Conservation (phyloP, 192 early-diverging fungal genomes). For the Rhizophagus sp. region DNA sequence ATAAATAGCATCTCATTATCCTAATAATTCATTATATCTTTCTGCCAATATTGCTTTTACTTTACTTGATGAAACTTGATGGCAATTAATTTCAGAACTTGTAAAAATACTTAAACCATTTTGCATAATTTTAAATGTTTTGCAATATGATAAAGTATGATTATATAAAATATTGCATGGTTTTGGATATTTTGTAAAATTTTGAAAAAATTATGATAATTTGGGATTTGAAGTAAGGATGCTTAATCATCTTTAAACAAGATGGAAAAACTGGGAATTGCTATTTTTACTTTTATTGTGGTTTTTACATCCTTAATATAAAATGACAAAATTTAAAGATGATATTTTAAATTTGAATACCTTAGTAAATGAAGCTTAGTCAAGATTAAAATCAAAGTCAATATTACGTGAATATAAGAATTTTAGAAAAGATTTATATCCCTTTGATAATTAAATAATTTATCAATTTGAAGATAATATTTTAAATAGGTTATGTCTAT, state of each 20-base stretch:
- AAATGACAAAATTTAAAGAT: background rate
- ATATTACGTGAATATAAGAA: conserved; percentile 4
- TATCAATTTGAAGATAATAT: conserved; percentile 8
- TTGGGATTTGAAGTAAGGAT: background rate
- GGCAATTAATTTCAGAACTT: background rate
- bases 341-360: conserved; percentile 5
- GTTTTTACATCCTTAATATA: background rate
- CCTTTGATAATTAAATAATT: background rate
- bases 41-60: background rate
- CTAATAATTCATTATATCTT: background rate
- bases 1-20: background rate
- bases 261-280: no score
- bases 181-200: no score
- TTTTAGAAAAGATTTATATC: background rate
- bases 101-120: conserved; percentile 10
- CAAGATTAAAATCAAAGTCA: background rate
- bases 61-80: conserved; percentile 12
- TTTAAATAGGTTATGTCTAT: background rate
- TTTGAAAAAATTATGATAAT: conserved; percentile 6
- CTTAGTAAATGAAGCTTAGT: background rate
- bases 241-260: no score
- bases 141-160: background rate
- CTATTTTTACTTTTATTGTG: background rate
- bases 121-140: conserved; percentile 11
- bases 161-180: conserved; percentile 10